Evolutionary conservation across 2,329 filamentous ascomycete species (phyloP).

Genomic region (Trichoderma aggressivum): DNA sequence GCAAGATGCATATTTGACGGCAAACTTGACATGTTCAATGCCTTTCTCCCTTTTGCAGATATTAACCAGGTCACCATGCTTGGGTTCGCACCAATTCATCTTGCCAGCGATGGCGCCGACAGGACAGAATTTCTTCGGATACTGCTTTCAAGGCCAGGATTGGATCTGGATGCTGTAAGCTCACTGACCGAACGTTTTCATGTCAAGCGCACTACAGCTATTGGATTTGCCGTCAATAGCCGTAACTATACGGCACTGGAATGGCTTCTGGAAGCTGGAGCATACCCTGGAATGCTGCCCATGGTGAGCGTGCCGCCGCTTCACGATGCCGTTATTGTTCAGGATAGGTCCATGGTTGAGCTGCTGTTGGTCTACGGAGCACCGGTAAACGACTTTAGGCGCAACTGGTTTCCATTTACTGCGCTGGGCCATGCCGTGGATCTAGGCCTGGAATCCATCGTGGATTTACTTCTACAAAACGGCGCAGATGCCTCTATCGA

Average conservation of each 20-base stretch:
- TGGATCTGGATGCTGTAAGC: constrained; percentile 14
- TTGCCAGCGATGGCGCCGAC: constrained; percentile 8
- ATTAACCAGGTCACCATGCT: constrained; percentile 9
- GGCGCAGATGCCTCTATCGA: constrained; percentile 27
- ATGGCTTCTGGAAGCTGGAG: constrained; percentile 22
- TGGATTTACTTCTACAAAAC: constrained; percentile 23
- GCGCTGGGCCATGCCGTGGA: constrained; percentile 24
- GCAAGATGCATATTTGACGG: constrained; percentile 14
- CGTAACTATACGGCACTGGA: constrained; percentile 17
- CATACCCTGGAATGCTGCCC: constrained; percentile 18
- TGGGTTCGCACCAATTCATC: constrained; percentile 18
- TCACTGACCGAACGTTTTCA: neutral
- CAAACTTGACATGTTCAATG: constrained; percentile 17
- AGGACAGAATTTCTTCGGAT: constrained; percentile 19
- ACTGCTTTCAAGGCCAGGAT: constrained; percentile 2
- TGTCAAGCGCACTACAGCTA: neutral
- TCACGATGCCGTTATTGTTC: constrained; percentile 10
- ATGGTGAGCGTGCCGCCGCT: constrained; percentile 15
- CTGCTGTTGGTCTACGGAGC: constrained; percentile 20
- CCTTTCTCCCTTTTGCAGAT: constrained; percentile 10
- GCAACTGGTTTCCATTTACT: constrained; percentile 11
- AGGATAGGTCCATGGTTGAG: constrained; percentile 17
- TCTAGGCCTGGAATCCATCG: constrained; percentile 19
- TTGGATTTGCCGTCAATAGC: constrained; percentile 19
- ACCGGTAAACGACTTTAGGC: constrained; percentile 19